Base-by-base conservation (phyloP, 1,139 yeast species). In the Pichia sp. region DNA sequence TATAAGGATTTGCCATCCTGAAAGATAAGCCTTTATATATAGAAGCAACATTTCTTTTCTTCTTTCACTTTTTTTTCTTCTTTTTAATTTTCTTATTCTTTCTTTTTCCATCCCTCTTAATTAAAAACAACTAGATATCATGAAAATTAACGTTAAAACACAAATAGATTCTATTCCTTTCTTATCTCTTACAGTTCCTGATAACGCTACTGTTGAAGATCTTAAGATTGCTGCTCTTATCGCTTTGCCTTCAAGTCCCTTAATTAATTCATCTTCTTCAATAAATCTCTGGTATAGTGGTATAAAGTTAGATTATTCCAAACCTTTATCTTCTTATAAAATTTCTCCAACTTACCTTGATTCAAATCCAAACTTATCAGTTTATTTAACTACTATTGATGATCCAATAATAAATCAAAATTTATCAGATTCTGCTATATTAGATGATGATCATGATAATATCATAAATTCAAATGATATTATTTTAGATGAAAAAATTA, bases 271-370 rank as follows among this genome's bases (percentile, higher is more conserved):
- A 25, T 39, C 51, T 8, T 42, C 45, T 4, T 69, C 68, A 40
- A 71, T 74, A 57, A 76, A 76, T 56, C 66, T 76, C 42, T 76
- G 77, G 59, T 68, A 65, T 53, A 70, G 74, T 46, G 82, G 82
- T n/a, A 69, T 65, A 48, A 73, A 69, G 56, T 63, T 77, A 56
- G 66, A 70, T 29, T 52, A 59, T 39, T 54, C 58, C 11, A 45
- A 49, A 20, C 29, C 53, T 3, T 49, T 65, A 28, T 39, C 55
- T 1, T 51, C 53, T n/a, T 63, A 62, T 45, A 60, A 59, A 10
- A 63, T 65, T 35, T 50, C 48, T 3, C 45, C 54, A 2, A 50
- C 48, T 7, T 25, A 41, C 10, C 6, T 45, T 1, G n/a, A 25
- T 2, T 2, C 11, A 5, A 47, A 45, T 16, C 53, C 62, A 27